phyloP scores from a whole-genome alignment of 2,329 filamentous ascomycete genomes.

The Aspergillus thermomutatus region DNA sequence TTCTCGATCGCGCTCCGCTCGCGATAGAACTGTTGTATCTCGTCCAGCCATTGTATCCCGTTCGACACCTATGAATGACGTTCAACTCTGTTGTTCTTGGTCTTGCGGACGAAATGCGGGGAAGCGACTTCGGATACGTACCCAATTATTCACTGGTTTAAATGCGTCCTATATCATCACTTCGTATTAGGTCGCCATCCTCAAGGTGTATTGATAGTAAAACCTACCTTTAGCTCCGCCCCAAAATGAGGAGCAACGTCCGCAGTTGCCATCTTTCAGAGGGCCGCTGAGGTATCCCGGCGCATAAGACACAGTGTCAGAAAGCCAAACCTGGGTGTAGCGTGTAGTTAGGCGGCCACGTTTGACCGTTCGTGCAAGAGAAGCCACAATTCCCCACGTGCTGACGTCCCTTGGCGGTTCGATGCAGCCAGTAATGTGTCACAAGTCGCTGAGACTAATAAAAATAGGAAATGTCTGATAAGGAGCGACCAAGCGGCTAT shows the following conservation, averaged over 20 bases:
- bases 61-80: slow-evolving; percentile 59
- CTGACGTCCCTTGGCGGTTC: background rate
- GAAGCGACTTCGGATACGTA: slow-evolving; percentile 36
- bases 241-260: slow-evolving; percentile 85
- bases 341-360: background rate
- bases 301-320: slow-evolving; percentile 19
- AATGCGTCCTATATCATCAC: slow-evolving; percentile 73
- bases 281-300: slow-evolving; percentile 13
- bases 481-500: background rate
- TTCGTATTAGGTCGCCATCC: background rate
- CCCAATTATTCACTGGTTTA: slow-evolving; percentile 90
- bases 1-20: slow-evolving; percentile 93
- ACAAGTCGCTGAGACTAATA: background rate
- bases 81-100: background rate
- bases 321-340: background rate
- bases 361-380: background rate
- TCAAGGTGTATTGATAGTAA: slow-evolving; percentile 21
- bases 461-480: background rate
- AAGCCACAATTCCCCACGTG: slow-evolving; percentile 1
- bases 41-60: slow-evolving; percentile 92
- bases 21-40: slow-evolving; percentile 95
- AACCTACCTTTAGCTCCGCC: slow-evolving; percentile 79
- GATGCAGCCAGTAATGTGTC: background rate
- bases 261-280: slow-evolving; percentile 68
- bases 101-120: slow-evolving; percentile 10